phyloP scores from a whole-genome alignment of 1,139 yeast species.

The Protomyces macrosporus region DNA sequence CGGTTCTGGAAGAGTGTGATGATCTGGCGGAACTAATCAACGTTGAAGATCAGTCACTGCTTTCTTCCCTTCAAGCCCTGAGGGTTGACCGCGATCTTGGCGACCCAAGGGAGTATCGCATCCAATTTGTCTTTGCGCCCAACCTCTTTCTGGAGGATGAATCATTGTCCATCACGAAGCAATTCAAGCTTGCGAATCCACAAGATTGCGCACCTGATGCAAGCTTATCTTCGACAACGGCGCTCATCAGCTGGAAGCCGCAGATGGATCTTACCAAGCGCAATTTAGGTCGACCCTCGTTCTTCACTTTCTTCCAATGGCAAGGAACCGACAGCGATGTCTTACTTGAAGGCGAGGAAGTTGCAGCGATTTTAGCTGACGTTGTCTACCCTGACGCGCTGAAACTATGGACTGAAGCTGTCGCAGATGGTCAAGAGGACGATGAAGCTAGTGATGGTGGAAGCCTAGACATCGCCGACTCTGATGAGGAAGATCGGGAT shows the following conservation, averaged over 20 bases:
- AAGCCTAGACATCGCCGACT: slow-evolving; percentile 33
- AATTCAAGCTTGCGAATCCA: slow-evolving; percentile 17
- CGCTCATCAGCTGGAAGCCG: slow-evolving; percentile 40
- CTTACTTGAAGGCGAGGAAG: slow-evolving; percentile 37
- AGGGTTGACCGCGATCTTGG: slow-evolving; percentile 37
- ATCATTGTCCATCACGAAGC: slow-evolving; percentile 14
- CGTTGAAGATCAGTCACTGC: slow-evolving; percentile 36
- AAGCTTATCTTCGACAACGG: slow-evolving; percentile 33
- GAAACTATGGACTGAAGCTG: slow-evolving; percentile 35
- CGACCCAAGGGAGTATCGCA: slow-evolving; percentile 36
- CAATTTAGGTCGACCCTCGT: slow-evolving; percentile 36
- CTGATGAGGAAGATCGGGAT: slow-evolving; percentile 31
- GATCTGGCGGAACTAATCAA: slow-evolving; percentile 37
- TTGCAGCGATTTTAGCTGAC: slow-evolving; percentile 41
- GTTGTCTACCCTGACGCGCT: slow-evolving; percentile 44
- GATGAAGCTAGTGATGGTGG: slow-evolving; percentile 30
- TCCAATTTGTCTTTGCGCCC: slow-evolving; percentile 38
- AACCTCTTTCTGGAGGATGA: slow-evolving; percentile 38
- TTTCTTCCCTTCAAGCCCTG: slow-evolving; percentile 38
- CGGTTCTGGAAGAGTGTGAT: slow-evolving; percentile 37
- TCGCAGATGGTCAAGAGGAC: slow-evolving; percentile 35
- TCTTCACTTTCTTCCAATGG: slow-evolving; percentile 41
- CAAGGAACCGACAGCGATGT: slow-evolving; percentile 40
- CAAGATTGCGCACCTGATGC: slow-evolving; percentile 33
- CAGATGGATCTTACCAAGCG: slow-evolving; percentile 38